Evolutionary conservation across 108 stramenopile species (phyloP).

Genomic region (Cylindrotheca fusiformis): DNA sequence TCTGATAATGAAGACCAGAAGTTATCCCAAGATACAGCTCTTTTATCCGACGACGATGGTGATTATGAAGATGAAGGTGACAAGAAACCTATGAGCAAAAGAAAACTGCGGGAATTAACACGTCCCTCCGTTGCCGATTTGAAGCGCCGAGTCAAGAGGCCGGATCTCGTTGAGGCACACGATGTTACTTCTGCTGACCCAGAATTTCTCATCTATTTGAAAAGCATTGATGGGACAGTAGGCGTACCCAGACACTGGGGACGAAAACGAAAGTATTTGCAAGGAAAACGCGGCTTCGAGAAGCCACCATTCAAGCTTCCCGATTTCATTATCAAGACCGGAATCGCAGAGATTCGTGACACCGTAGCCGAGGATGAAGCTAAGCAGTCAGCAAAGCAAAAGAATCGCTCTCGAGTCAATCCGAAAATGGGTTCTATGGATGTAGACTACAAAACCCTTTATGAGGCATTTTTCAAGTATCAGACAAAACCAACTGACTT

Average conservation of each 20-base stretch:
- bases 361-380: slow-evolving; percentile 83
- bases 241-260: slow-evolving; percentile 98
- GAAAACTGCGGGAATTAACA: slow-evolving; percentile 77
- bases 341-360: slow-evolving; percentile 91
- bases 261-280: slow-evolving; percentile 97
- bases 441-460: slow-evolving; percentile 95
- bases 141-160: slow-evolving; percentile 83
- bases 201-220: slow-evolving; percentile 88
- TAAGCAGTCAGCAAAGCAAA: slow-evolving; percentile 80
- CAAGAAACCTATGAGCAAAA: slow-evolving; percentile 61
- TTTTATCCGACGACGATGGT: slow-evolving; percentile 13
- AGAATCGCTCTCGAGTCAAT: slow-evolving; percentile 85
- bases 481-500: slow-evolving; percentile 91
- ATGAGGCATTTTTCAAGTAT: slow-evolving; percentile 98
- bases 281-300: slow-evolving; percentile 95
- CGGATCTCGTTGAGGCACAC: slow-evolving; percentile 97
- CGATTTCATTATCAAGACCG: slow-evolving; percentile 96
- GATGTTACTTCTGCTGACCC: slow-evolving; percentile 96
- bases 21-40: slow-evolving; percentile 1
- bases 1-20: slow-evolving; percentile 25
- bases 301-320: slow-evolving; percentile 94
- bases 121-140: slow-evolving; percentile 95
- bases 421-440: slow-evolving; percentile 93
- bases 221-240: slow-evolving; percentile 86
- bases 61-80: slow-evolving; percentile 45